Base-by-base conservation (phyloP, 352 stramenopile species). In the Globisporangium spinosum region DNA sequence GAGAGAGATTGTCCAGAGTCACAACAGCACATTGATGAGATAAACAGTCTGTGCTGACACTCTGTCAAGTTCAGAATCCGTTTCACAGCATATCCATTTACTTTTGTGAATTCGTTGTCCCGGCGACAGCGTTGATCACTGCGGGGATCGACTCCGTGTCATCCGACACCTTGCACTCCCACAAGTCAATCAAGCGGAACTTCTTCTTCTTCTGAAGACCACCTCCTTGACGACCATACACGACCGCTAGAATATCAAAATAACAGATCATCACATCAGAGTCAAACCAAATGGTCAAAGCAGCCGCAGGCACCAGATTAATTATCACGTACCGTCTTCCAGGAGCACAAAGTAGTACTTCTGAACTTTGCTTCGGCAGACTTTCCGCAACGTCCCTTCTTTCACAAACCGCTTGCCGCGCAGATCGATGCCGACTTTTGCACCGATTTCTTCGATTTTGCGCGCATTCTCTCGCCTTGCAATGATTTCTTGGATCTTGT, bases 301-400 rank as follows among this genome's bases (percentile, higher is more conserved):
- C 13, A n/a, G 17, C 1, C 17, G 6, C 43, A 51, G 17, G 2
- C 12, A 22, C 17, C 43, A 51, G 43, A 6, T 17, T 32, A 51
- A 22, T 51, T 20, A 22, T 45, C 55, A 79, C 83, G 70, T 73
- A 95, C 88, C 84, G 69, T 94, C 80, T 64, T 94, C 86, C 10
- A 96, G 73, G 29, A 96, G 70, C 40, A 93, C 87, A 40, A 96
- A 88, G 69, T 94, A 92, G 69, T 94, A 96, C 62, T 76, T 80
- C 25, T 93, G 82, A 1, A 96, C 87, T 54, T 92, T 90, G 67
- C 83, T 89, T 34, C 88, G 85, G 60, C 88, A 94, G 29, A 96
- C 88, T 72, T 96, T 96, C n/a, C 82, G 82, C 63, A 96, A 67
- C 62, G 82, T 78, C 32, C 88, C 88, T n/a, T 94, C 88, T 34